A percentile compares a stretch with the other conserved stretches of the same genome.
These are phyloP conservation scores for Candolleomyces aberdarensis DNA, from an alignment of 768 basidiomycete genomes.

Conservation along the genomic window DNA sequence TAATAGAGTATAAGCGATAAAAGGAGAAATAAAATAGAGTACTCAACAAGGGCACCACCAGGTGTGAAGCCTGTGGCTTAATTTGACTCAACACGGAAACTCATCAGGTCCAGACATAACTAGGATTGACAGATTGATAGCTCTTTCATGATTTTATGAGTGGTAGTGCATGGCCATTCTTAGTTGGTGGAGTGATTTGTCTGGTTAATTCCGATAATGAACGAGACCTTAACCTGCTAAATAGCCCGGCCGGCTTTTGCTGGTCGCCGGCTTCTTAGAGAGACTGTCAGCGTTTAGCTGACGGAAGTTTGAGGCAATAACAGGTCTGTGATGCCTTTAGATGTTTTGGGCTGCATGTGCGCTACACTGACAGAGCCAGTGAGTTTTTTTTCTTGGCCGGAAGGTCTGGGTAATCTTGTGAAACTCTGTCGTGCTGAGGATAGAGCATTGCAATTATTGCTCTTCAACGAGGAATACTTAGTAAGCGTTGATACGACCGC, in stretches of 20 bases:
- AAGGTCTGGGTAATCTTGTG: slow-evolving; percentile 55
- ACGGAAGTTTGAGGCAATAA: slow-evolving; percentile 89
- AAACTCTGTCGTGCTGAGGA: slow-evolving; percentile 13
- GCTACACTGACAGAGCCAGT: slow-evolving; percentile 89
- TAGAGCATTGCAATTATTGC: slow-evolving; percentile 48
- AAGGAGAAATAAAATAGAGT: too few species aligned
- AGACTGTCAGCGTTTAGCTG: slow-evolving; percentile 79
- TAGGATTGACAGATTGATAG: slow-evolving; percentile 80
- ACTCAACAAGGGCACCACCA: slow-evolving; percentile 68
- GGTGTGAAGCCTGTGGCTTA: slow-evolving; percentile 78
- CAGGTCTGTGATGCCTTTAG: slow-evolving; percentile 91
- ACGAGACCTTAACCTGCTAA: slow-evolving; percentile 93
- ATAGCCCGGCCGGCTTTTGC: slow-evolving; percentile 77
- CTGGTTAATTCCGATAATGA: slow-evolving; percentile 96
- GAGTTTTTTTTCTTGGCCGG: slow-evolving; percentile 70
- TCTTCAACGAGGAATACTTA: slow-evolving; percentile 91
- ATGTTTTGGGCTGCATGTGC: slow-evolving; percentile 86
- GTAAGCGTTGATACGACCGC: too few species aligned
- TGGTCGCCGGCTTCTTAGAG: slow-evolving; percentile 82
- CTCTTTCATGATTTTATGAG: slow-evolving; percentile 84
- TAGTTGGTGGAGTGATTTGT: slow-evolving; percentile 94
- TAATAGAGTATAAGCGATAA: too few species aligned
- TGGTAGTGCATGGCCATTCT: slow-evolving; percentile 89
- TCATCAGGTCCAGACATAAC: slow-evolving; percentile 78
- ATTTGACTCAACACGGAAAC: slow-evolving; percentile 84